Percentiles rank a stretch among this genome's conserved stretches.
These are phyloP conservation scores for Tuber magnatum DNA, from an alignment of 495 filamentous ascomycete species.

Conservation along the genomic window DNA sequence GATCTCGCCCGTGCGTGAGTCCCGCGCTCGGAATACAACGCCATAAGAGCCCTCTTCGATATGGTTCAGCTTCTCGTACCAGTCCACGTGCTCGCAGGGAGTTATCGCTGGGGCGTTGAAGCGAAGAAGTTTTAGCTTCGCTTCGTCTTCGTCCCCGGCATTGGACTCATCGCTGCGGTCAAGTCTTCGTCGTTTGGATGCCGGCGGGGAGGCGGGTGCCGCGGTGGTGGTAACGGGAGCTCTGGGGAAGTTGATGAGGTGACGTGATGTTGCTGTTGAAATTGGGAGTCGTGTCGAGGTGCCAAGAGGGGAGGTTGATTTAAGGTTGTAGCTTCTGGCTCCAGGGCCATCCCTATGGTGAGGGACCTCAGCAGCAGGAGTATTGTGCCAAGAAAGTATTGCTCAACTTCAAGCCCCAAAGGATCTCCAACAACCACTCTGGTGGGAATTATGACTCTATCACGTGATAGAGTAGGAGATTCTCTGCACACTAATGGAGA, in stretches of 20 bases:
- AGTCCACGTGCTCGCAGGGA: conserved; percentile 68
- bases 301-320: background rate
- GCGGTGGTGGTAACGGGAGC: conserved; percentile 15
- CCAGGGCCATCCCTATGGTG: no score
- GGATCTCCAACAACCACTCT: no score
- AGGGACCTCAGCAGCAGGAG: no score
- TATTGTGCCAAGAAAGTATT: no score
- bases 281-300: background rate
- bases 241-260: conserved; percentile 6
- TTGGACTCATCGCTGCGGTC: conserved; percentile 41
- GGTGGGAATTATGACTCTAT: no score
- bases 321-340: no score
- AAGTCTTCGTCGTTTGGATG: conserved; percentile 41
- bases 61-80: conserved; percentile 85
- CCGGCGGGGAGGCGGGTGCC: conserved; percentile 12
- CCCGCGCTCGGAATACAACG: conserved; percentile 79
- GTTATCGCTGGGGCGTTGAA: conserved; percentile 65
- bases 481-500: no score
- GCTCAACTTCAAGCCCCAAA: no score
- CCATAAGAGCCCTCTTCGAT: conserved; percentile 98
- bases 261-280: conserved; percentile 4
- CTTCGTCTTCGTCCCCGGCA: conserved; percentile 32
- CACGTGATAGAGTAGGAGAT: no score
- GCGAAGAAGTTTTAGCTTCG: conserved; percentile 53
- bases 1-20: conserved; percentile 71